Conservation (phyloP, 768 basidiomycete genomes). For the Hygrophoropsis aurantiaca region DNA sequence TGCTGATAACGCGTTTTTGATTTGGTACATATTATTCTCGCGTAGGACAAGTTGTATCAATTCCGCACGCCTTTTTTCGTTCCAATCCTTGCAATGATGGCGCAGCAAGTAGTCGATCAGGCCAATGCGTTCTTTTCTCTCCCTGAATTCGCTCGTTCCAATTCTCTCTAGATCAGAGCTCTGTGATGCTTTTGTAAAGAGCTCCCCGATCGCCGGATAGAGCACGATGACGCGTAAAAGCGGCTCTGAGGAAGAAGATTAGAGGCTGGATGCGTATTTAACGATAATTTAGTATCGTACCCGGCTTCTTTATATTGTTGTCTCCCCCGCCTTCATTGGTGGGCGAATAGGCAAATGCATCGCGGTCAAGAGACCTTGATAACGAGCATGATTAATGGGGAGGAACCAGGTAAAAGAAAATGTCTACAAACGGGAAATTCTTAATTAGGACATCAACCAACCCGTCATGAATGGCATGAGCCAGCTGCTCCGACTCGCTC, state of each 20-base stretch:
- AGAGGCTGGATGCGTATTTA: no score
- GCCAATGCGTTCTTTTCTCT: conserved; percentile 14
- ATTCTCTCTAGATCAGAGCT: conserved; percentile 9
- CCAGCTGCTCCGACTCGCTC: conserved; percentile 8
- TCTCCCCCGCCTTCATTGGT: no score
- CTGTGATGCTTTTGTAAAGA: not conserved
- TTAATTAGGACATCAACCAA: not conserved
- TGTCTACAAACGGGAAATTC: not conserved
- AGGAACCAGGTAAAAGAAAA: not conserved
- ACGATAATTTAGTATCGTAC: no score
- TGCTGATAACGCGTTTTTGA: not conserved
- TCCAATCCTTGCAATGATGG: not conserved
- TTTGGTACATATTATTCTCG: not conserved
- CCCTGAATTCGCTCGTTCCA: conserved; percentile 6
- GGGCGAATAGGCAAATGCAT: no score
- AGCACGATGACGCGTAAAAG: conserved; percentile 2
- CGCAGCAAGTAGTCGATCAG: conserved; percentile 5
- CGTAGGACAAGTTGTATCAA: conserved; percentile 7
- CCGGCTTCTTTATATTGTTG: no score
- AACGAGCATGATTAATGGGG: no score
- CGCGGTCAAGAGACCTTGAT: no score
- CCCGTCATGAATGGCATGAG: conserved; percentile 5
- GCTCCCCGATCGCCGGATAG: conserved; percentile 15
- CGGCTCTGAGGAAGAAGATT: no score
- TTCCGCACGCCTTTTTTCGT: not conserved